A percentile compares a stretch with the other conserved stretches of the same genome.
Evolutionary conservation across 768 basidiomycete genomes (phyloP).

Genomic region (Pleurotus salmoneostramineus): DNA sequence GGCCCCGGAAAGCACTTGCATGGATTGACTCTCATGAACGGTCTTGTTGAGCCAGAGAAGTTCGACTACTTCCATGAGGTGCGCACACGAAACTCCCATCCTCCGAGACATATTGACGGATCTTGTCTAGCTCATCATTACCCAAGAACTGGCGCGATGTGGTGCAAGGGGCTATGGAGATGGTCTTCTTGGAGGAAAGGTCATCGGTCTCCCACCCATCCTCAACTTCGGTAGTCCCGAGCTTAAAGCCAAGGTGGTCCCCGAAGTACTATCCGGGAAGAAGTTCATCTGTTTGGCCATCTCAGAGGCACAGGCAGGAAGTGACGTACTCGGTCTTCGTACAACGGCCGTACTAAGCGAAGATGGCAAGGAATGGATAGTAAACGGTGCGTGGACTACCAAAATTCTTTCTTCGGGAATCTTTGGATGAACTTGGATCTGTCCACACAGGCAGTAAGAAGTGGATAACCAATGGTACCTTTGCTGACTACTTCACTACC

Average conservation of each 20-base stretch:
- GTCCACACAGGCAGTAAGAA: constrained; percentile 3
- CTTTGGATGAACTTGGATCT: not conserved
- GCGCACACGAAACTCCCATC: too few species aligned
- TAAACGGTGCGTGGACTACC: constrained; percentile 63
- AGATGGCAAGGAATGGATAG: constrained; percentile 79
- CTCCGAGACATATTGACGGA: too few species aligned
- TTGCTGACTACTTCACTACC: constrained; percentile 42
- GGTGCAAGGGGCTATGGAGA: constrained; percentile 79
- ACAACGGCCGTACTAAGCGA: constrained; percentile 73
- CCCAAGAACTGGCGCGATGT: constrained; percentile 70
- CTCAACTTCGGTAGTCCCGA: constrained; percentile 74
- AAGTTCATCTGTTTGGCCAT: constrained; percentile 85
- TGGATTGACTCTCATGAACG: constrained; percentile 75
- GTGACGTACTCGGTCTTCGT: constrained; percentile 72
- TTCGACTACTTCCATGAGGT: constrained; percentile 90
- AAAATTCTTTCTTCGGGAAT: constrained; percentile 19
- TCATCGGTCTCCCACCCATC: constrained; percentile 83
- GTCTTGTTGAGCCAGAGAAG: constrained; percentile 78
- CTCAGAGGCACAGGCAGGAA: constrained; percentile 85
- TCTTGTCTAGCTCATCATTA: constrained; percentile 57
- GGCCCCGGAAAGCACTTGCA: constrained; percentile 91
- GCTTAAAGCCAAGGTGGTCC: constrained; percentile 44
- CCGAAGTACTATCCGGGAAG: constrained; percentile 66
- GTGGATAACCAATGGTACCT: constrained; percentile 53
- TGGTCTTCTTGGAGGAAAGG: constrained; percentile 70